A percentile compares a stretch with the other conserved stretches of the same genome.
Conservation (phyloP, 1,284 basidiomycete genomes). For the Rhodotorula sp. region DNA sequence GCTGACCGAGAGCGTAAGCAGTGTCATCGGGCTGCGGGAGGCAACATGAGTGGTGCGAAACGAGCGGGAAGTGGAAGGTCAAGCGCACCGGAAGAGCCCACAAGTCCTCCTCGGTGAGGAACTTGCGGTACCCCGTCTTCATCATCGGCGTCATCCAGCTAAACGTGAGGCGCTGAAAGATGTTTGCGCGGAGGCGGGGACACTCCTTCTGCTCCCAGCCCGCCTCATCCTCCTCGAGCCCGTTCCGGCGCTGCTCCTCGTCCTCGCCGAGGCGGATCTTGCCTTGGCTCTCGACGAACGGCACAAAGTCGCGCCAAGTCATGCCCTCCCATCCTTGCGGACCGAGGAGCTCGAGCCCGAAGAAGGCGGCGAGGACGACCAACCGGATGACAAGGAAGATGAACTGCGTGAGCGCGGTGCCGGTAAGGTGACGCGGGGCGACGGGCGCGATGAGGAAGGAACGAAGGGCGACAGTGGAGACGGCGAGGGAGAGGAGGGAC, state of each 20-base stretch:
- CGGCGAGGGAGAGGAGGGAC: slow-evolving; percentile 71
- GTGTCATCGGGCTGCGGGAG: slow-evolving; percentile 68
- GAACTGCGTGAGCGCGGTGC: slow-evolving; percentile 53
- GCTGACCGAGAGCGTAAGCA: slow-evolving; percentile 67
- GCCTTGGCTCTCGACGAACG: slow-evolving; percentile 50
- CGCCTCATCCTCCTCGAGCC: slow-evolving; percentile 30
- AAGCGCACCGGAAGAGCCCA: slow-evolving; percentile 54
- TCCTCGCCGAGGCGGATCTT: slow-evolving; percentile 41
- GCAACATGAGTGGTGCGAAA: slow-evolving; percentile 41
- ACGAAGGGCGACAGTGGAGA: slow-evolving; percentile 64
- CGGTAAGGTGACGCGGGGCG: slow-evolving; percentile 42
- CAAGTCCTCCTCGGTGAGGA: slow-evolving; percentile 52
- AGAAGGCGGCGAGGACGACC: slow-evolving; percentile 61
- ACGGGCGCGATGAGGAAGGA: slow-evolving; percentile 56
- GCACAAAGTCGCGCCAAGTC: slow-evolving; percentile 37
- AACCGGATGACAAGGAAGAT: slow-evolving; percentile 59
- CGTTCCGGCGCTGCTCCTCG: slow-evolving; percentile 32
- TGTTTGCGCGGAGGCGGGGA: slow-evolving; percentile 77
- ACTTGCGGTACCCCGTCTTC: slow-evolving; percentile 48
- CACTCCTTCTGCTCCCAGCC: slow-evolving; percentile 61
- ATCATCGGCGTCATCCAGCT: slow-evolving; percentile 73
- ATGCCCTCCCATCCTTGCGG: slow-evolving; percentile 58
- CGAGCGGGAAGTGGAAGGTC: slow-evolving; percentile 54
- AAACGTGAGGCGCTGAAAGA: slow-evolving; percentile 68
- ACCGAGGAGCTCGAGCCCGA: slow-evolving; percentile 69